phyloP scores from a whole-genome alignment of 1,284 basidiomycete species.

The Ustilago hordei region DNA sequence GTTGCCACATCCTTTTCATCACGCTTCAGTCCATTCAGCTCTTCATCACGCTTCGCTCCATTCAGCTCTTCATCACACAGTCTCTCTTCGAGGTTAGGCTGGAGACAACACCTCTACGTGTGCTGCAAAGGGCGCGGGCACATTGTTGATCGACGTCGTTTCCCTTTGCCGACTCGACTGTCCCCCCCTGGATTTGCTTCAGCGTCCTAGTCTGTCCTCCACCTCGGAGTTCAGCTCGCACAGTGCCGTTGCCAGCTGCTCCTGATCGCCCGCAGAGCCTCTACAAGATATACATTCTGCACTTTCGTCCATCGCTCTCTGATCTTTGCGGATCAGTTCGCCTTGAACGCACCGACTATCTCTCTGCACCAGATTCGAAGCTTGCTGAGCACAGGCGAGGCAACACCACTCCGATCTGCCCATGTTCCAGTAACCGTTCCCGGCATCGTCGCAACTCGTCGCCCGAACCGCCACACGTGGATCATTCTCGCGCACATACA shows the following conservation, averaged over 20 bases:
- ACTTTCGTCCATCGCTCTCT: neutral
- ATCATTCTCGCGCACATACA: neutral
- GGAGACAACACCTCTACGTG: neutral
- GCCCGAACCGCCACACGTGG: slow-evolving; percentile 10
- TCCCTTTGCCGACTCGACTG: neutral
- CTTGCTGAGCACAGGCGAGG: slow-evolving; percentile 14
- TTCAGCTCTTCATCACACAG: slow-evolving; percentile 4
- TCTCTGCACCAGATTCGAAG: neutral
- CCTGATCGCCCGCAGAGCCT: neutral
- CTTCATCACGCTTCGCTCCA: neutral
- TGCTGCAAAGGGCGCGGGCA: neutral
- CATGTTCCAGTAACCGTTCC: slow-evolving; percentile 22
- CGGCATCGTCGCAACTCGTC: slow-evolving; percentile 10
- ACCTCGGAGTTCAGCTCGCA: neutral
- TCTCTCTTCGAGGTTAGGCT: neutral
- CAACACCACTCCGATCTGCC: slow-evolving; percentile 6
- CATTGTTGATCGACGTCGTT: neutral
- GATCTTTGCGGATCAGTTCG: neutral
- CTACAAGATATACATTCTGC: neutral
- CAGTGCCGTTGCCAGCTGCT: neutral
- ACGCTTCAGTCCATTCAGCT: neutral
- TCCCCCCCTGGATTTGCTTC: neutral
- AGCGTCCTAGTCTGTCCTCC: neutral
- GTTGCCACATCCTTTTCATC: neutral
- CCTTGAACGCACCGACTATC: neutral